A percentile compares a stretch with the other conserved stretches of the same genome.
These are phyloP conservation scores for Setomelanomma holmii DNA, from an alignment of 2,329 filamentous ascomycete genomes.

Conservation along the genomic window DNA sequence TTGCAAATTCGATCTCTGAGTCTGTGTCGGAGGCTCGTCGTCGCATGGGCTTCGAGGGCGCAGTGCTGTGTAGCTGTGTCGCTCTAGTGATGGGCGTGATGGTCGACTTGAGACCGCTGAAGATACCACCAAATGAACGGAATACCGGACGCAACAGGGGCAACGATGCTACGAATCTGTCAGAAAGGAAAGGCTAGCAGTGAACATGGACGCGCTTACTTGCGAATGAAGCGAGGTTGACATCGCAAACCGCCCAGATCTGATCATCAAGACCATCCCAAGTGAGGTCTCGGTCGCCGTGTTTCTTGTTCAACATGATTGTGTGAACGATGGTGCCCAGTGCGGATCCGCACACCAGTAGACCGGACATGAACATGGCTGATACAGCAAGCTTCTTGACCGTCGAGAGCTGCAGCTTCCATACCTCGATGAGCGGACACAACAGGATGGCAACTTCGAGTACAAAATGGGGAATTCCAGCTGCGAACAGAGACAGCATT, in stretches of 20 bases:
- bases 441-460: constrained; percentile 29
- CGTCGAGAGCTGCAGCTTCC: constrained; percentile 21
- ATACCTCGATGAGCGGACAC: constrained; percentile 28
- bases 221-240: constrained; percentile 29
- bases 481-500: constrained; percentile 24
- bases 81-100: background rate
- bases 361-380: constrained; percentile 27
- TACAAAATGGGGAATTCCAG: constrained; percentile 28
- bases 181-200: background rate
- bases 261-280: constrained; percentile 29
- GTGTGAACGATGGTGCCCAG: constrained; percentile 27
- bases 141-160: constrained; percentile 28
- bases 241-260: constrained; percentile 35
- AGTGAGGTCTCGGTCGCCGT: constrained; percentile 21
- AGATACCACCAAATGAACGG: constrained; percentile 19
- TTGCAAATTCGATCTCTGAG: constrained; percentile 21
- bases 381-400: constrained; percentile 25
- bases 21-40: constrained; percentile 8
- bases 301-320: constrained; percentile 16
- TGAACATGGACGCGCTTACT: constrained; percentile 12
- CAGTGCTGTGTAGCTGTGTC: constrained; percentile 18
- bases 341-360: constrained; percentile 27
- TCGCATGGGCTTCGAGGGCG: constrained; percentile 1
- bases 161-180: constrained; percentile 17
- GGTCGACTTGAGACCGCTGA: constrained; percentile 11